Evolutionary conservation across 345 rosid genomes (phyloP), one percentile per base, ranked within the genome.

Genomic region (Pistacia vera): DNA sequence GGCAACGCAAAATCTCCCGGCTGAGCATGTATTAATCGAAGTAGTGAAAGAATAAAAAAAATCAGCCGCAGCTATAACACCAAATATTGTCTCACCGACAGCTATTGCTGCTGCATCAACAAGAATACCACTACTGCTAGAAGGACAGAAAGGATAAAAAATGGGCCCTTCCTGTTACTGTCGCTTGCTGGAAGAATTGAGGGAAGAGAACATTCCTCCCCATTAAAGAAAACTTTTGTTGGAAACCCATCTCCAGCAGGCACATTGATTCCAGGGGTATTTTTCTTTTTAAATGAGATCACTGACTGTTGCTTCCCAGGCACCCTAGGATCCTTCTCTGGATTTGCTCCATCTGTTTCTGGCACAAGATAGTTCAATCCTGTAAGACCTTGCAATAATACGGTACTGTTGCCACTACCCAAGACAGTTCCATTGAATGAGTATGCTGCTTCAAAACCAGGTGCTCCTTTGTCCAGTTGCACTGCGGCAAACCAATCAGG

Each of bases 291-390:
- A 78, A 96, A 96, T 49, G 95, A 91, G 72, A 96, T 70, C 14
- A 96, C 97, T 0, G 99, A 78, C 83, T 93, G 99, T 18, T 96
- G 99, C 74, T 96, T 96, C 65, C 99, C 99, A 0, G 99, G 98
- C 56, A 96, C 83, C 77, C 95, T 87, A 30, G 88, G 88, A 81
- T 84, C 89, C 73, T 80, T 91, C 41, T 18, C 67, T 11, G 97
- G 99, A 74, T 91, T 82, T 14, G 82, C 84, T 11, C 79, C 95
- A 56, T 87, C 88, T 5, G 84, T 79, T 81, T 93, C 93, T 4
- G 75, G 93, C 35, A 94, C 94, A 18, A 96, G 86, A 87, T 89
- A 92, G 86, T 96, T 87, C 74, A 94, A 72, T 41, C 99, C 99
- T 1, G 84, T 77, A 65, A 84, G 89, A 2, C 99, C 99, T 84